Base-by-base conservation (phyloP, 768 basidiomycete species). In the Chalciporus piperatus region DNA sequence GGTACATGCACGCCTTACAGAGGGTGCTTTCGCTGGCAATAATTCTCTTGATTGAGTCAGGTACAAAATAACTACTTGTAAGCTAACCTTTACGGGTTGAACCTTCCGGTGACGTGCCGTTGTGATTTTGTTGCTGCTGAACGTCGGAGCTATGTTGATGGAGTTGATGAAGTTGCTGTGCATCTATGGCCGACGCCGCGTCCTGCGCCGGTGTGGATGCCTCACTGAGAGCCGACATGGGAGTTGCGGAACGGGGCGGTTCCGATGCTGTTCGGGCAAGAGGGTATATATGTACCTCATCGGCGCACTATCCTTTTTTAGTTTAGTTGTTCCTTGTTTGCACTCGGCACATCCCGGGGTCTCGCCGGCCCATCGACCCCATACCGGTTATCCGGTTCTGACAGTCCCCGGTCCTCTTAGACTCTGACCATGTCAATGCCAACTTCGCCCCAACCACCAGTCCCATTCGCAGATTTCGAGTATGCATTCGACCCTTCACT, bases 201-300 rank as follows among this genome's bases (percentile, higher is more conserved):
- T 85, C 63, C 76, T 82, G 70, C 76, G 82, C 73, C 83, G 83
- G 83, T 74, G 82, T 81, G 66, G 76, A 72, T 66, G 82, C 82
- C 73, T 83, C 78, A 75, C 78, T 77, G 74, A 85, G 81, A 74
- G 82, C 84, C 82, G 86, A 86, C 85, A 87, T 87, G 74, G 73
- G 71, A 69, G 74, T 70, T 70, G 71, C 74, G 75, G 74, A 70
- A 70, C 64, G 63, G 62, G 63, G 57, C 60, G 40, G 60, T 60
- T 57, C 67, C 67, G 67, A 67, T 43, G 48, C 28, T 22, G 16
- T 39, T 63, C 68, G 66, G 66, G 55, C 59, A 35, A 63, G 28
- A 41, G 48, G 43, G 44, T 58, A 61, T 65, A 65, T 65, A 59
- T 59, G 66, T 58, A 51, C 47, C 51, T 54, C 55, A 39, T 66